Base-by-base conservation (phyloP, 2,329 filamentous ascomycete genomes). In the Penicillium sp. region DNA sequence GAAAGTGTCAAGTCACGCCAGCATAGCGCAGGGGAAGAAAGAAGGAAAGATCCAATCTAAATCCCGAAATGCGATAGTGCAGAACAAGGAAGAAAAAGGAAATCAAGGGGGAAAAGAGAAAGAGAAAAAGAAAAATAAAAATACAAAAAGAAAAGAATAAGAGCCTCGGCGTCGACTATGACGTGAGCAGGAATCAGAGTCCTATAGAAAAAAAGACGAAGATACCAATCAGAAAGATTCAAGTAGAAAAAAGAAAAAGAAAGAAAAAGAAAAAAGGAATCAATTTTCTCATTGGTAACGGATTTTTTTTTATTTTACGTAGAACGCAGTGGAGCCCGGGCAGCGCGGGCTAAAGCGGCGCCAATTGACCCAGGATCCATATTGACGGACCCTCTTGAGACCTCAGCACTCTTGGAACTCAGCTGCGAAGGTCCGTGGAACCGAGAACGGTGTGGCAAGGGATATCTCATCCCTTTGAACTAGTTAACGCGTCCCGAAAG, bases 361-460 rank as follows among this genome's bases (percentile, higher is more conserved):
- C 67, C 70, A 33, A 69, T 61, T 62, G 68, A 71, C 71, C 71
- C 71, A 68, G 70, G 71, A 72, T 61, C 48, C 48, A 50, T 35
- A 37, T 19, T 50, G 48, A 37, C 48, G 70, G 64, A 61, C 61
- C 54, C 57, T 57, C 55, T 58, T 58, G 48, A 21, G 19, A 33
- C 31, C 43, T 29, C 10, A 11, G 21, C 47, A 61, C 56, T 60
- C 59, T 59, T 62, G 64, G 62, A 65, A 63, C 69, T 72, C 69
- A 72, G 68, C 68, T 72, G 70, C 69, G 65, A 14, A 49, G 27
- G 21, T 22, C 19, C 35, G 39, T 16, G 37, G 33, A 42, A 29
- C 22, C 33, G 37, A 37, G 33, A 43, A 50, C 48, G 31, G 48
- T 35, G 21, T 39, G 24, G 33, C 19, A 37, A 49, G 33, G 39